Base-by-base conservation (phyloP, 2,329 filamentous ascomycete genomes). In the Penicillium sp. region DNA sequence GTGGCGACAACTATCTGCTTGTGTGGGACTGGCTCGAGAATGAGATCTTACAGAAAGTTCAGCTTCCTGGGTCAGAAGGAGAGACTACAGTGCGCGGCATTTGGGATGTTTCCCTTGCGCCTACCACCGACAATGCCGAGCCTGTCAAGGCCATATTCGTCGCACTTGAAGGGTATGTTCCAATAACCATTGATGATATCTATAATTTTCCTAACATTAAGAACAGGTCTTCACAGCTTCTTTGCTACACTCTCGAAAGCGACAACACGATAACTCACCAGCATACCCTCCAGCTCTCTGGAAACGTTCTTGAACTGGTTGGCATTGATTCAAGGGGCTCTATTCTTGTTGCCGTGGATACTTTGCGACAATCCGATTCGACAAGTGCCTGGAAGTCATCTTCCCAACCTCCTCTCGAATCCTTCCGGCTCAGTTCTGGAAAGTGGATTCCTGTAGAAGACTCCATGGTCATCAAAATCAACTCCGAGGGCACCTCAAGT, bases 1-100 rank as follows among this genome's bases (percentile, higher is more conserved):
- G 93, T 47, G 94, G 93, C 4, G 93, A 97, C 66, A 80, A 87
- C 56, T 82, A 87, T 61, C 69, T 99, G 10, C 85, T 88, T 58
- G 78, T 92, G 0, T 99, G 92, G 92, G 81, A 92, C 60, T 99
- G 93, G 93, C 75, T 77, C 40, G 75, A 69, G 46, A 67, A 70
- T 26, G 64, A 65, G 53, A 58, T 72, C 11, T 58, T 72, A 29
- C 71, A 72, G 20, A 70, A 69, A 50, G 55, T 74, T 32, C 58
- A 66, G 5, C 57, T 76, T 35, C 55, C 67, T 4, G 53, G 66
- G 8, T 20, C 50, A 1, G 53, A 69, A 35, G 42, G 57, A 29
- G 67, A 76, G 31, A 61, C 80, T 10, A 76, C 77, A n/a, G 78
- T 85, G 5, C 79, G 77, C 47, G 79, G 80, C 1, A 80, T 85